A percentile compares a stretch with the other conserved stretches of the same genome.
These are phyloP conservation scores for Herpetomonas samuelpessoai DNA, from an alignment of 208 protist species.

Conservation along the genomic window DNA sequence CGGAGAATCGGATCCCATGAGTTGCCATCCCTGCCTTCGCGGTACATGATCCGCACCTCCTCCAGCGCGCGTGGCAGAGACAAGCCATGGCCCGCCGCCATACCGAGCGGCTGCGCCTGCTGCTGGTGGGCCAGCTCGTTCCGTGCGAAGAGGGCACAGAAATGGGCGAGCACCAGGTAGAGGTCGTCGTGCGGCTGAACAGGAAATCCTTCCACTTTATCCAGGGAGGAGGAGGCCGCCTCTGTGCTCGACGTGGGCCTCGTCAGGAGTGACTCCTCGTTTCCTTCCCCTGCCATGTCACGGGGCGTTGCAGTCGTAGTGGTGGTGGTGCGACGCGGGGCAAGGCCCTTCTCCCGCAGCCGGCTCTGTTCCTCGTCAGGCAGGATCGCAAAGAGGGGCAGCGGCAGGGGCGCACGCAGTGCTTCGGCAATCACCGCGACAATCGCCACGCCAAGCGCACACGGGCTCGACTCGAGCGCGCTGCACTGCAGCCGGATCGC, in stretches of 20 bases:
- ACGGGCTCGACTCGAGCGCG: conserved; percentile 22
- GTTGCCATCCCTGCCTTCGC: background rate
- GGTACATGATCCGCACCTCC: background rate
- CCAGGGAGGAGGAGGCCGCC: background rate
- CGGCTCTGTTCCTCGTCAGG: conserved; percentile 13
- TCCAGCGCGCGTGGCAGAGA: background rate
- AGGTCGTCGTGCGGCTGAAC: background rate
- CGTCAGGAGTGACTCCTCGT: background rate
- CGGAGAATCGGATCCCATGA: background rate
- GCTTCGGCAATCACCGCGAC: conserved; percentile 43
- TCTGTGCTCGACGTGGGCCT: background rate
- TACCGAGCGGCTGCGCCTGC: background rate
- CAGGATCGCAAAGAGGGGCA: conserved; percentile 31
- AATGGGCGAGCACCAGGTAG: background rate
- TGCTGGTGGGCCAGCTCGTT: background rate
- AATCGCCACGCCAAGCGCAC: conserved; percentile 37
- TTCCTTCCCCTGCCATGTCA: too few relatives aligned
- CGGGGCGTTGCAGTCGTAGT: too few relatives aligned
- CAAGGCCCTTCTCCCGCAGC: conserved; percentile 12
- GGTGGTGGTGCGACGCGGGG: too few relatives aligned
- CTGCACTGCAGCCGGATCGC: background rate
- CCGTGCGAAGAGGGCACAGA: background rate
- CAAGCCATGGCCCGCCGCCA: too few relatives aligned
- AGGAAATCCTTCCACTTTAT: background rate
- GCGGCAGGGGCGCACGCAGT: conserved; percentile 31